Evolutionary conservation across 2,329 filamentous ascomycete species (phyloP), one percentile per base, ranked within the genome.

Genomic region (Talaromyces piceae): DNA sequence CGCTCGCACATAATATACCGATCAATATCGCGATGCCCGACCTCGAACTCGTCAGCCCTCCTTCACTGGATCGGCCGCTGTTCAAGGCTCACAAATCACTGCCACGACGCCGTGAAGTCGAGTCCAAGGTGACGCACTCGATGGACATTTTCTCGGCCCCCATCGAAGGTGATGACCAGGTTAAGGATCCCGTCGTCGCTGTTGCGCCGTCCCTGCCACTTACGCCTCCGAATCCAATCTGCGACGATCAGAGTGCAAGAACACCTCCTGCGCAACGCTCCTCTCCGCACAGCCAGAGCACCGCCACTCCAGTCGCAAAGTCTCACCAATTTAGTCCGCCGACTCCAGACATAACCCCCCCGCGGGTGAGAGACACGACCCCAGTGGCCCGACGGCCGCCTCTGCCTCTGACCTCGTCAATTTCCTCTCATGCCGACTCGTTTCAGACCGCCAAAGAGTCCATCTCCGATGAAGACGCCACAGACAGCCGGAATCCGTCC

Each of bases 261-360:
- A 46, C 47, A n/a, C 46, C 51, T 20, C 51, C 18, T 11, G 46
- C 33, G 3, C 46, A 49, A 23, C 31, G 27, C 26, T 66, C 51
- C 57, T 58, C 50, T 51, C 58, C 39, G 31, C 53, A 59, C 22
- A 59, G 62, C 20, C 55, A 54, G 31, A 53, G 51, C 26, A 59
- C 59, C 8, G 52, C 58, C 20, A 59, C 59, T 26, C 59, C 59
- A 31, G 72, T 73, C 50, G 87, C 84, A 4, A 83, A 84, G 46
- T 77, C 81, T 25, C 80, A 81, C 57, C 80, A 84, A 57, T 77
- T 78, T 61, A 87, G 82, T 59, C 84, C 84, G 13, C 86, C 84
- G 27, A 90, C 86, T 3, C 87, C 86, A 28, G 86, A 89, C 67
- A 79, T 86, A 43, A 90, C 86, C 13, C 87, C 86, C 48, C 86